Base-by-base conservation (phyloP, 495 filamentous ascomycete genomes). In the Aspergillus coremiiformis region DNA sequence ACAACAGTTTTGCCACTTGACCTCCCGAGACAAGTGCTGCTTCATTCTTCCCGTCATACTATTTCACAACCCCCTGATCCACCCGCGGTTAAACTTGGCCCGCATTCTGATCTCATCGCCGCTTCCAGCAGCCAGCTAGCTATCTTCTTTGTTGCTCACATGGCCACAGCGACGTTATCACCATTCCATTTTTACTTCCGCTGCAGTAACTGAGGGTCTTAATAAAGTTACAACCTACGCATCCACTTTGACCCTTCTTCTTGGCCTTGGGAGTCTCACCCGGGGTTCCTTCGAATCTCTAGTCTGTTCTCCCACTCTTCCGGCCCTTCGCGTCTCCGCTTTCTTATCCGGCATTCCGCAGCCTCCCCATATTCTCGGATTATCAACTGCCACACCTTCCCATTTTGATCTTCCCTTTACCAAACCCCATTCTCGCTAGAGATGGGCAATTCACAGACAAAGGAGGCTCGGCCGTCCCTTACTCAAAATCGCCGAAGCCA, bases 361-460 rank as follows among this genome's bases (percentile, higher is more conserved):
- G 33, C 26, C 52, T 50, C 44, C 39, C 44, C 53, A 35, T 24
- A 12, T 20, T 30, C 47, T n/a, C 44, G 21, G 20, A 33, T 42
- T 26, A n/a, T 33, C 37, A 58, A 53, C 49, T 44, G 6, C 43
- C 42, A 27, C 19, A 24, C 44, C 37, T 30, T 32, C 14, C 37
- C 44, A 30, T 54, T 53, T 39, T 47, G 29, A 49, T 54, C 23
- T 39, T n/a, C 20, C 22, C 26, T 21, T 39, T 50, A 41, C 39
- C 23, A 32, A 20, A 9, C 22, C 47, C 44, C 41, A 20, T 15
- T 44, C 19, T 33, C n/a, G 37, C 14, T 42, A 24, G 63, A 54
- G 15, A 83, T 83, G 81, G 81, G 81, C 22, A 83, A 83, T 53
- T 76, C 76, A 23, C 75, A 81, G 54, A 81, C 79, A 17, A 84